Base-by-base conservation (phyloP, 2,329 filamentous ascomycete species). In the Aspergillus piperis region DNA sequence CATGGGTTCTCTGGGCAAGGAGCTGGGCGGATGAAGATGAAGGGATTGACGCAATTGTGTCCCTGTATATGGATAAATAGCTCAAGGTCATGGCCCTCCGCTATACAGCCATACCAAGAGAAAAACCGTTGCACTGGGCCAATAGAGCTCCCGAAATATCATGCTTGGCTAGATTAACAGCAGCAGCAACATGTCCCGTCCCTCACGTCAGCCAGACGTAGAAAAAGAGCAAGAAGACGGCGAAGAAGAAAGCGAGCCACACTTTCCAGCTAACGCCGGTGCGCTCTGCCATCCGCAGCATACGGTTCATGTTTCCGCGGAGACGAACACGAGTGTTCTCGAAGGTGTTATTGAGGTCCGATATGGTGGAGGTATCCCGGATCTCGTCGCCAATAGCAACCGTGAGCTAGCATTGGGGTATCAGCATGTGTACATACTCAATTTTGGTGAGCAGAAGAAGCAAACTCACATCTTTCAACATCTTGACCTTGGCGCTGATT, bases 251-350 rank as follows among this genome's bases (percentile, higher is more conserved):
- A 47, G 82, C 83, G 54, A 97, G 76, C 95, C 95, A 99, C 59
- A 93, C 90, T 78, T 86, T 94, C 95, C 95, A 99, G 71, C 92
- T 89, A 8, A 99, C 89, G n/a, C 95, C 95, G 2, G 93, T 96
- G 70, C 88, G 84, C 80, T 98, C 86, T 4, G 95, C 95, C 95
- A 99, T 99, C 57, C 94, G 75, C 66, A 98, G 79, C 95, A 99
- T 99, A 61, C 93, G 84, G 74, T 92, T 96, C 95, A 99, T 98
- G 17, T 96, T 98, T 57, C 94, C 92, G 48, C 88, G 86, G 63
- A 99, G 81, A 64, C 90, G 86, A 55, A 92, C 79, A 36, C 93
- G 83, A 56, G 94, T 96, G 69, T 86, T 87, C 74, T 98, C 94
- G 73, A 98, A 99, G 5, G 87, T 86, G 72, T 96, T 91, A 77